phyloP scores from a whole-genome alignment of 116 monocot genomes.

The Dioscorea cayenensis region DNA sequence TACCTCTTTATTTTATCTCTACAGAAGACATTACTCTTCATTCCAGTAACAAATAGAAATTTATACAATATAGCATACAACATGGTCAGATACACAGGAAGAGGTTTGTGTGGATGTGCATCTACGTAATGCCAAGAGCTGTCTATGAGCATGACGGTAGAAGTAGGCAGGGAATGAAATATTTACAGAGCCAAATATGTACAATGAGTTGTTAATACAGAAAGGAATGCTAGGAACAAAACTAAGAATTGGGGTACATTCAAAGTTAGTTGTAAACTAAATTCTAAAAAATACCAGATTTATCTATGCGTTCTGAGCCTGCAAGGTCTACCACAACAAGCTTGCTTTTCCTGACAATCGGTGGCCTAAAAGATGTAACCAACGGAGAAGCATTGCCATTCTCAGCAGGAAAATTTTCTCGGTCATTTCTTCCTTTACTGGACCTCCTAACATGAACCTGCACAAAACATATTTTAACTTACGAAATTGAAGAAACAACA shows the following conservation, averaged over 20 bases:
- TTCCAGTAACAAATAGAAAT: no score
- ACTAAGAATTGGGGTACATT: neutral
- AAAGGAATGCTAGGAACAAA: neutral
- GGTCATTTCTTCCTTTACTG: conserved; percentile 45
- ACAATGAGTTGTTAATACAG: neutral
- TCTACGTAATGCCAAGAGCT: no score
- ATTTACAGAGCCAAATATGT: neutral
- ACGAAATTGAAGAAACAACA: neutral
- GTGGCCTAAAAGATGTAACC: conserved; percentile 59
- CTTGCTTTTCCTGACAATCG: conserved; percentile 93
- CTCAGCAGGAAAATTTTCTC: conserved; percentile 36
- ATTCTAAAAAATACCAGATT: conserved; percentile 57
- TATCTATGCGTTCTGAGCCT: conserved; percentile 94
- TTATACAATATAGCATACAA: no score
- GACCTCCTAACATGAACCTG: conserved; percentile 85
- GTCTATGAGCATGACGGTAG: no score
- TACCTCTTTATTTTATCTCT: no score
- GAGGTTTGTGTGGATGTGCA: no score
- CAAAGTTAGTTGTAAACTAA: conserved; percentile 4
- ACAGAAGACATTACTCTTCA: no score
- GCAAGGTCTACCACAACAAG: conserved; percentile 98
- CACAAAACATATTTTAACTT: neutral
- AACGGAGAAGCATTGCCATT: conserved; percentile 57
- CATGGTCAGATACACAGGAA: no score
- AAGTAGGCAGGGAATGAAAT: no score